Evolutionary conservation across 2,329 filamentous ascomycete species (phyloP), one percentile per base, ranked within the genome.

Genomic region (Neopestalotiopsis sp.): DNA sequence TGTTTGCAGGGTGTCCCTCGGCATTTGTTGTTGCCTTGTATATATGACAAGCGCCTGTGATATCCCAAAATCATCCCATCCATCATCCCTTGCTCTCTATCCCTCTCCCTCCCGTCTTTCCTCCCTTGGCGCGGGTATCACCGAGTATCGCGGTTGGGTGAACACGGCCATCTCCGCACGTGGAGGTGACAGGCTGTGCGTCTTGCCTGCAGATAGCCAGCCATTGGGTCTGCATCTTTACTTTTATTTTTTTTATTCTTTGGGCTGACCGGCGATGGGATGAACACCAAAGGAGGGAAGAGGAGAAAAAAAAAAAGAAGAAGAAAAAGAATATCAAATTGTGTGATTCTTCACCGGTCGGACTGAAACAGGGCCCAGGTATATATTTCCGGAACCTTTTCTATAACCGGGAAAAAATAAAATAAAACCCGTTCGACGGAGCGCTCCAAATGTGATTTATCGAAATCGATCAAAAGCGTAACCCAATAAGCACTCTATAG

Each of bases 271-370:
- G 45, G 42, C 7, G 17, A 52, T 52, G n/a, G 34, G 34, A 38
- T 38, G 34, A 38, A 38, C 34, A 20, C 20, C 42, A 5, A 49
- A 13, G 42, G 42, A 13, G 42, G 42, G 42, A 45, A 49, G 42
- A 14, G 42, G 0, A 0, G n/a, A 6, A 24, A 52, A n/a, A 52
- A n/a, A 9, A 38, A 24, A n/a, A n/a, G 17, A 17, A 30, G 34
- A 38, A 38, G 34, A 38, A 38, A 38, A 38, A 38, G 34, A 38
- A 38, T 38, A 7, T 10, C 34, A 38, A 7, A 10, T 10, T 38
- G 13, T 59, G 57, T 59, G 57, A 59, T 30, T 59, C 57, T 59
- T 24, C 57, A 59, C 57, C 57, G 57, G 57, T 59, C 57, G 20
- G 24, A 59, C 17, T 14, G 57, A 59, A 59, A 59, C 5, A 17